A percentile compares a stretch with the other conserved stretches of the same genome.
These are phyloP conservation scores for Pseudogymnoascus sp. DNA, from an alignment of 2,329 filamentous ascomycete species.

Conservation along the genomic window DNA sequence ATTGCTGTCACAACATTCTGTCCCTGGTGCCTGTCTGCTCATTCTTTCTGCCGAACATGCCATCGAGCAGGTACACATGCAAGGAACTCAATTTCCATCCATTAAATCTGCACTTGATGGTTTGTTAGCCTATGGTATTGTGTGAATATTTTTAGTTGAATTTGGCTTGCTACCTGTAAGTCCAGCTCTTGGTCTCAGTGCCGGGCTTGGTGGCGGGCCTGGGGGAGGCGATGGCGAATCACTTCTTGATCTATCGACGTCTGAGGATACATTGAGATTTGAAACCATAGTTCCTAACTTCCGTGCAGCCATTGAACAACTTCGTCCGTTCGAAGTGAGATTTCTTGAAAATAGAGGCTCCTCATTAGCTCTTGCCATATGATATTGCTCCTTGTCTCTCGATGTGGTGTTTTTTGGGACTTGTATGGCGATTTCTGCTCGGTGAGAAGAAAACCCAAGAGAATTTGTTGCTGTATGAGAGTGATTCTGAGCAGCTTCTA, in stretches of 20 bases:
- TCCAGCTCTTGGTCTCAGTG: constrained; percentile 16
- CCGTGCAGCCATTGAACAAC: neutral
- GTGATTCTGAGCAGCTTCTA: neutral
- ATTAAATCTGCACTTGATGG: neutral
- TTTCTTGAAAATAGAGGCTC: neutral
- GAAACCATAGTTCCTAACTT: neutral
- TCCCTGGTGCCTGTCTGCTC: neutral
- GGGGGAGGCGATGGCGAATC: constrained; percentile 35
- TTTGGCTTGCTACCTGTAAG: constrained; percentile 10
- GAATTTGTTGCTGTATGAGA: neutral
- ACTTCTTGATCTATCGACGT: constrained; percentile 29
- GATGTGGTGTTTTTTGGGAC: neutral
- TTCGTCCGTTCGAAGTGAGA: neutral
- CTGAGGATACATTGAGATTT: neutral
- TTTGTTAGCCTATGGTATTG: neutral
- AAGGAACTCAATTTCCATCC: neutral
- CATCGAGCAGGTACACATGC: neutral
- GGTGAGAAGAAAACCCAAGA: neutral
- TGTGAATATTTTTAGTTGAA: neutral
- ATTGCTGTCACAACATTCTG: neutral
- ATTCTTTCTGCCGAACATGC: neutral
- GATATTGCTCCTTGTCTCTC: neutral
- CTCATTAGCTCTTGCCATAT: constrained; percentile 5
- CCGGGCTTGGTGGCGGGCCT: constrained; percentile 33
- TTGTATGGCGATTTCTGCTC: neutral